Base-by-base conservation (phyloP, 148 eudicot species). In the Oxyria digyna region DNA sequence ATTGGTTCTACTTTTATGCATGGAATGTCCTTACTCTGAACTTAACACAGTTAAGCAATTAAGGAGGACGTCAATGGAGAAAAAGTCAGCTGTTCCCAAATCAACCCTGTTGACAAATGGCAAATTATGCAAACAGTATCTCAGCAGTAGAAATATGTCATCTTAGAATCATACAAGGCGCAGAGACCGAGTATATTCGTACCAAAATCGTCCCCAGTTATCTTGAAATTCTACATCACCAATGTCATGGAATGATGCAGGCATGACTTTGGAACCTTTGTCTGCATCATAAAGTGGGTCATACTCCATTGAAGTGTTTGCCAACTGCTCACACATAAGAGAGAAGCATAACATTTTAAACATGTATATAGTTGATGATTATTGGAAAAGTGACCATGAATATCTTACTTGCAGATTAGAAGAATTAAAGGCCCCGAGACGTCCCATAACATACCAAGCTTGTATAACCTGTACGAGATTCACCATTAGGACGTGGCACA, bases 381-480 rank as follows among this genome's bases (percentile, higher is more conserved):
- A 50, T n/a, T 21, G 10, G 26, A 18, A 48, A 48, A 20, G 57
- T 8, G 26, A 59, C 38, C n/a, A 59, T 59, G 29, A 59, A 59
- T 4, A 66, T 37, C 69, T 9, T 42, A 89, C 98, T 96, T 93
- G 98, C 57, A 89, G 73, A 78, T 93, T 93, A 40, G 88, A 80
- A 76, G 95, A 83, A 76, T 89, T 90, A 67, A 79, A 93, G 59
- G 96, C 87, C 67, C 98, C 98, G 71, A 93, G 71, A 26, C 98
- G 91, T 38, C 98, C 98, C 98, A 93, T 86, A 65, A 88, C 95
- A 77, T 93, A 93, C 98, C 98, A 93, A 78, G 98, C 73, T 80
- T 93, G 98, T 76, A 93, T 85, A 62, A 93, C 96, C 98, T 93
- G 87, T 24, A 68, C 72, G 24, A 76, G 41, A 71, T 38, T 59